These are phyloP conservation scores for Paramecium primaurelia DNA, from an alignment of 73 alveolate genomes.

Conservation along the genomic window DNA sequence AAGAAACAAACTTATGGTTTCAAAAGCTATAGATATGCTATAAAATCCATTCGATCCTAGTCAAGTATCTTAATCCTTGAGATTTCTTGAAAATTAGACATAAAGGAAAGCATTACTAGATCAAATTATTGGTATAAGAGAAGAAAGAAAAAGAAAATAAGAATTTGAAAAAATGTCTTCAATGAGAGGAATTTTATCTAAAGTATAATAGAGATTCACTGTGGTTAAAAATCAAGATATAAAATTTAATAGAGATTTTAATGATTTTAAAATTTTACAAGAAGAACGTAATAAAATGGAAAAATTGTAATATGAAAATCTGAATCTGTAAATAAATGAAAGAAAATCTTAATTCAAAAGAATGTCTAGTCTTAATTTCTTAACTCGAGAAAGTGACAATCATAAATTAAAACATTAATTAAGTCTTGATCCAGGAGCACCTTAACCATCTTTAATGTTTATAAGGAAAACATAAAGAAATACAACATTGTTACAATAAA, in stretches of 20 bases:
- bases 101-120: not conserved
- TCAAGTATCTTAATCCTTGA: not conserved
- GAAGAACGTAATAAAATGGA: constrained; percentile 13
- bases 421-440: not conserved
- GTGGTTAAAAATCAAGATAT: not conserved
- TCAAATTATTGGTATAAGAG: not conserved
- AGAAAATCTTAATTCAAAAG: not conserved
- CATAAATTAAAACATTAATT: not conserved
- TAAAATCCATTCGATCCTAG: not conserved
- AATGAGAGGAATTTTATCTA: not conserved
- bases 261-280: not conserved
- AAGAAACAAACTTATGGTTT: not conserved
- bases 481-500: not conserved
- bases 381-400: not conserved
- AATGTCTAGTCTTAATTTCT: not conserved
- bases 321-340: not conserved
- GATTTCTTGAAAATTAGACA: constrained; percentile 2
- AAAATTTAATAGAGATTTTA: not conserved
- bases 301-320: not conserved
- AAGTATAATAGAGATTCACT: not conserved
- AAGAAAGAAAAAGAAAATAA: not conserved
- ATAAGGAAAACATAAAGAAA: not conserved
- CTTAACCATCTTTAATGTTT: not conserved
- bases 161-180: constrained; percentile 3
- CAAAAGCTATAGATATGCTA: not conserved